phyloP scores from a whole-genome alignment of 2,329 filamentous ascomycete genomes.

The Aspergillus jensenii region DNA sequence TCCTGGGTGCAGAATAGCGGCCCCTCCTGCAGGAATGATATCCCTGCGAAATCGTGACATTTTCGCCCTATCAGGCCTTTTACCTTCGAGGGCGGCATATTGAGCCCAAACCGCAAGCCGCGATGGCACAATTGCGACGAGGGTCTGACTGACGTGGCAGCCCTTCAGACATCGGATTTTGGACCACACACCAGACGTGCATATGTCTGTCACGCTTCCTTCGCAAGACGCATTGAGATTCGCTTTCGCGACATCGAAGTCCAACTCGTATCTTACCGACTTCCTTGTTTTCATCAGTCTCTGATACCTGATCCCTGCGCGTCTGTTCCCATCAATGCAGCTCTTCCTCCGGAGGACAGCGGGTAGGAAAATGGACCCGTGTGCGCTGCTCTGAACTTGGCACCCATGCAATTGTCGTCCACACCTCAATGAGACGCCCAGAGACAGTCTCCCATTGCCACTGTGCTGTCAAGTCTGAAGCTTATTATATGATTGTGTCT shows the following conservation, averaged over 20 bases:
- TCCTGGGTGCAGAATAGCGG: constrained; percentile 2
- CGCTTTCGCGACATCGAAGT: not conserved
- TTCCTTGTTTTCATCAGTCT: constrained; percentile 1
- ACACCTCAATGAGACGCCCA: not conserved
- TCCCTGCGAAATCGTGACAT: constrained; percentile 8
- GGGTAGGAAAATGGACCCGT: not conserved
- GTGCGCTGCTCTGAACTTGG: not conserved
- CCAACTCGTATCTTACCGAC: constrained; percentile 2
- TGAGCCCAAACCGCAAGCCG: constrained; percentile 11
- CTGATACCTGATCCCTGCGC: not conserved
- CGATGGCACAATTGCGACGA: constrained; percentile 11
- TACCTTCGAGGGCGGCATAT: constrained; percentile 5
- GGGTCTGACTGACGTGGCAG: constrained; percentile 35
- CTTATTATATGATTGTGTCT: constrained; percentile 6
- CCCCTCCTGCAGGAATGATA: constrained; percentile 3
- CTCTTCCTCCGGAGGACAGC: not conserved
- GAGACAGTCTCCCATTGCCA: not conserved
- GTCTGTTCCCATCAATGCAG: not conserved
- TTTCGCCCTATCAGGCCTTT: constrained; percentile 16
- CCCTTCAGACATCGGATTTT: constrained; percentile 14
- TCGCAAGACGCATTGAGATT: constrained; percentile 13
- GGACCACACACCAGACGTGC: constrained; percentile 7
- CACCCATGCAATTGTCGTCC: not conserved
- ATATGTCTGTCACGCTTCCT: constrained; percentile 12
- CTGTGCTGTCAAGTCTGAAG: constrained; percentile 12